These are phyloP conservation scores for Aureobasidium sp. DNA, from an alignment of 2,329 filamentous ascomycete genomes.

Conservation along the genomic window DNA sequence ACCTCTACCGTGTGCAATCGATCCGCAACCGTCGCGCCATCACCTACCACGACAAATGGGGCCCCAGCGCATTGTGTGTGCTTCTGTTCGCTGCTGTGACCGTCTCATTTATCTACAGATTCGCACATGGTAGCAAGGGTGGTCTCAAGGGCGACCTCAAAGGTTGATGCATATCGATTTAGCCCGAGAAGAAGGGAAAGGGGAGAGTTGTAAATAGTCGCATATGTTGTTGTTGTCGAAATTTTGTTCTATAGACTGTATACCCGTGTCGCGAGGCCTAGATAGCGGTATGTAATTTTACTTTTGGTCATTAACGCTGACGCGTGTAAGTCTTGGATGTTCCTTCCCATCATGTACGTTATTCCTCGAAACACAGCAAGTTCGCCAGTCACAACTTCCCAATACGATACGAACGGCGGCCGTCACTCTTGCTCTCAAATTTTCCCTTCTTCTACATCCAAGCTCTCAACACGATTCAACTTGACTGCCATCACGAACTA, in stretches of 20 bases:
- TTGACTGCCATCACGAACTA: no score
- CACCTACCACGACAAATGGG: slow-evolving; percentile 83
- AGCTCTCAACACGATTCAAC: no score
- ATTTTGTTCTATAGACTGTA: slow-evolving; percentile 5
- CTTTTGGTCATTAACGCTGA: not conserved
- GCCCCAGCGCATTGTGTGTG: slow-evolving; percentile 67
- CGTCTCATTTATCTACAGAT: slow-evolving; percentile 72
- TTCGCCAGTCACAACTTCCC: no score
- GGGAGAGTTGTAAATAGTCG: not conserved
- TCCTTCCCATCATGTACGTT: not conserved
- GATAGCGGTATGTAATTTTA: slow-evolving; percentile 3
- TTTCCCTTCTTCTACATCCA: no score
- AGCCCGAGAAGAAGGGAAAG: not conserved
- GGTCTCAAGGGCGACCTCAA: slow-evolving; percentile 30
- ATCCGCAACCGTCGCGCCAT: slow-evolving; percentile 80
- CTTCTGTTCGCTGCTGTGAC: slow-evolving; percentile 64
- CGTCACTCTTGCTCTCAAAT: no score
- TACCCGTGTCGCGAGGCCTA: slow-evolving; percentile 5
- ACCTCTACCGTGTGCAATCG: slow-evolving; percentile 78
- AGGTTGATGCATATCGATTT: not conserved
- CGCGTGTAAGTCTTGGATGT: not conserved
- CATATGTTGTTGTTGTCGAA: not conserved
- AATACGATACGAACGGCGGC: no score
- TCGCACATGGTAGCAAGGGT: slow-evolving; percentile 46
- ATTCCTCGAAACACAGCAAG: no score